phyloP scores from a whole-genome alignment of 768 basidiomycete genomes.

The Termitomyces titanicus region DNA sequence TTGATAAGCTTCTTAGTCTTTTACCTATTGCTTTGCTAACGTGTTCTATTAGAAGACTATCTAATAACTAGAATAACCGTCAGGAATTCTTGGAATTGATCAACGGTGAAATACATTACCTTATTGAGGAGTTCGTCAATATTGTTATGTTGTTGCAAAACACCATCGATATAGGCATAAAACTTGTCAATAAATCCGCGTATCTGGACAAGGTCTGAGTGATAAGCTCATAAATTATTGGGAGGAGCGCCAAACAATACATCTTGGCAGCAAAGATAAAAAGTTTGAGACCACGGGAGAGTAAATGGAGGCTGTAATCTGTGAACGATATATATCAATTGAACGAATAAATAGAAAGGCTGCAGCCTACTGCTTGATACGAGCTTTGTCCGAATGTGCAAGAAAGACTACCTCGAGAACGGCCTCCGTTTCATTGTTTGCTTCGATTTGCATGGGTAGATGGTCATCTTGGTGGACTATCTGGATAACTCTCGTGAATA shows the following conservation, averaged over 20 bases:
- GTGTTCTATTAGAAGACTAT: conserved; percentile 71
- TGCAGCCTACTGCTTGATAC: conserved; percentile 47
- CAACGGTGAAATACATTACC: conserved; percentile 36
- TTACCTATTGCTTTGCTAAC: conserved; percentile 75
- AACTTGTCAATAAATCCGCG: conserved; percentile 83
- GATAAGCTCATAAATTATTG: background rate
- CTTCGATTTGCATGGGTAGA: conserved; percentile 76
- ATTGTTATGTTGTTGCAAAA: conserved; percentile 86
- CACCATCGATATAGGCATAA: conserved; percentile 94
- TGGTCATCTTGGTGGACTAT: conserved; percentile 86
- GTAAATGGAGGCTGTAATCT: conserved; percentile 65
- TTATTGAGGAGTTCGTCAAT: conserved; percentile 90
- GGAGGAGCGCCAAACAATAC: conserved; percentile 34
- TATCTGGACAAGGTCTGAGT: conserved; percentile 11
- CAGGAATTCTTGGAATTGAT: background rate
- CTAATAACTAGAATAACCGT: conserved; percentile 62
- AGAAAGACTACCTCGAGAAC: conserved; percentile 87
- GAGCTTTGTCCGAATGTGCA: conserved; percentile 57
- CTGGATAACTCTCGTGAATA: conserved; percentile 33
- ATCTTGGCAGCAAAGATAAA: conserved; percentile 91
- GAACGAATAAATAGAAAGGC: background rate
- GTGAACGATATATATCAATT: background rate
- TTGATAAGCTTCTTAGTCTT: conserved; percentile 71
- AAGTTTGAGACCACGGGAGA: conserved; percentile 94
- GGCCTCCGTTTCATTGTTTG: conserved; percentile 57